These are phyloP conservation scores for Trichocladium uniseriatum DNA, from an alignment of 495 filamentous ascomycete species.

Conservation along the genomic window DNA sequence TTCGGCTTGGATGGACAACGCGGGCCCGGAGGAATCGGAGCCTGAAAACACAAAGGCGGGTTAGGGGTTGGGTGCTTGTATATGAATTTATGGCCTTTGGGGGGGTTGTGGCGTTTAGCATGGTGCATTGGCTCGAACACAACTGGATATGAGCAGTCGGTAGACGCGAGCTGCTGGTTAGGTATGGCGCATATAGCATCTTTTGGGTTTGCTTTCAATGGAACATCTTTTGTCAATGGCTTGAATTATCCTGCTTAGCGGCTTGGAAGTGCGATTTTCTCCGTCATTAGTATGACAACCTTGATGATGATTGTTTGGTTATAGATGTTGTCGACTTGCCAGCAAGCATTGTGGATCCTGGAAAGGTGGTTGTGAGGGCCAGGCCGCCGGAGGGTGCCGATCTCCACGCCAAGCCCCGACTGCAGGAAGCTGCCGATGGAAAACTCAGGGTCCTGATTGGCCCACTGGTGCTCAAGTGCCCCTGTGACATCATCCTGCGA, in stretches of 20 bases:
- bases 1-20: constrained; percentile 29
- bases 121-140: not conserved
- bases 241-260: too few relatives aligned
- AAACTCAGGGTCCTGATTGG: constrained; percentile 5
- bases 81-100: constrained; percentile 1
- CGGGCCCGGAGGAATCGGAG: constrained; percentile 11
- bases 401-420: not conserved
- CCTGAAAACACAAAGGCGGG: not conserved
- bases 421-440: not conserved
- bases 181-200: not conserved
- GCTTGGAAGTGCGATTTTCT: too few relatives aligned
- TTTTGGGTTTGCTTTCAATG: not conserved
- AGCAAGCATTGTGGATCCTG: too few relatives aligned
- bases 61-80: not conserved
- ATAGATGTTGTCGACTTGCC: too few relatives aligned
- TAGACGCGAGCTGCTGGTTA: not conserved
- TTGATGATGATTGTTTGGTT: too few relatives aligned
- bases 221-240: too few relatives aligned
- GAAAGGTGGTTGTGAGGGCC: not conserved
- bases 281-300: too few relatives aligned
- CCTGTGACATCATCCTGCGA: constrained; percentile 24
- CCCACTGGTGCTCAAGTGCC: not conserved
- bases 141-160: constrained; percentile 3
- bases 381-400: constrained; percentile 6
- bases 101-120: not conserved